Evolutionary conservation across 2,329 filamentous ascomycete genomes (phyloP), one percentile per base, ranked within the genome.

Genomic region (Spiromastix sp.): DNA sequence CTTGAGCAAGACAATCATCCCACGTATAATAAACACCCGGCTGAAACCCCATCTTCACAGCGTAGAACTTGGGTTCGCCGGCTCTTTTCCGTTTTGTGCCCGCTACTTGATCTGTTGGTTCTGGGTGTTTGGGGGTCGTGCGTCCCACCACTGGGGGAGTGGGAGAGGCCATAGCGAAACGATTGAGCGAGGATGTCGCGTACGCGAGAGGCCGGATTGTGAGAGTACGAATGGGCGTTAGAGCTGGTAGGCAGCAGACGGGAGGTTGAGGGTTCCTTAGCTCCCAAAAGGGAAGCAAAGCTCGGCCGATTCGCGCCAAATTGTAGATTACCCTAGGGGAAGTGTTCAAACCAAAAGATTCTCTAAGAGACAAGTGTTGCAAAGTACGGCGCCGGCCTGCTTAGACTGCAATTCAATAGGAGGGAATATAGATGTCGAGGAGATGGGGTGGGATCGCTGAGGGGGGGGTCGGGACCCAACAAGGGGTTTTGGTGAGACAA

Each of bases 11-110:
- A 48, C 74, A 79, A 42, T 80, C 76, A 28, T 60, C 57, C 74
- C 76, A 81, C 37, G 65, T 70, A 49, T 72, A 66, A 50, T 81
- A 81, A 32, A 81, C 67, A 7, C 75, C 77, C 4, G 77, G 76
- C 28, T 58, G 61, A 42, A 69, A 70, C 10, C 77, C 77, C 11
- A 60, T 60, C 42, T 70, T 72, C 27, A 81, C 77, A 5, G 74
- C 75, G 50, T 81, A 81, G 52, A 73, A 79, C 47, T 77, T 78
- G 18, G 61, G 61, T 25, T 64, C 57, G 2, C 51, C 45, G 2
- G 56, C 56, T 43, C 71, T 61, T 53, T 77, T 79, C 39, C 74
- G 66, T 51, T 78, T 79, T 9, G 60, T 63, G 16, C 68, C 68
- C 30, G 54, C 54, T 18, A 58, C 59, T 15, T 58, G 45, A 29